A percentile compares a stretch with the other conserved stretches of the same genome.
These are phyloP conservation scores for Galeopsis tetrahit DNA, from an alignment of 257 asterid species.

Conservation along the genomic window DNA sequence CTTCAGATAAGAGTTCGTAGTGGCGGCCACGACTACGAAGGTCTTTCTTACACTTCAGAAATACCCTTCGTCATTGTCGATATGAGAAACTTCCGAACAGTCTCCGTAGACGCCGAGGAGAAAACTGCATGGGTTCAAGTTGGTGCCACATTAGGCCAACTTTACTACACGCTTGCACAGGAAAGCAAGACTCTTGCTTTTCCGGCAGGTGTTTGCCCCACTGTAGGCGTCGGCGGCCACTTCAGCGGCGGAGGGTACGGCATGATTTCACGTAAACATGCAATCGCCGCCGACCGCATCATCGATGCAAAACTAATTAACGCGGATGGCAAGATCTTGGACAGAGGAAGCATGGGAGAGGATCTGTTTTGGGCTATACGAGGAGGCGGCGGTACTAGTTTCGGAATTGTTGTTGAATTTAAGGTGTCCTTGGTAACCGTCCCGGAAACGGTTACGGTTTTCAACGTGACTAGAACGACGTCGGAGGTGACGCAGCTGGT, in stretches of 20 bases:
- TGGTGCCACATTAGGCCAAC: constrained; percentile 38
- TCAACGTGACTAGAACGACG: constrained; percentile 32
- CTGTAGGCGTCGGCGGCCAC: constrained; percentile 47
- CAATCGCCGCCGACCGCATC: constrained; percentile 38
- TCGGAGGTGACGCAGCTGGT: constrained; percentile 33
- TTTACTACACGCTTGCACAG: constrained; percentile 36
- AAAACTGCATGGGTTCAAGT: constrained; percentile 43
- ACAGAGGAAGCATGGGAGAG: constrained; percentile 40
- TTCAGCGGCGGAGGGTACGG: constrained; percentile 51
- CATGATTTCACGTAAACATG: constrained; percentile 39
- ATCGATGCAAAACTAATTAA: constrained; percentile 38
- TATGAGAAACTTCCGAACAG: constrained; percentile 37
- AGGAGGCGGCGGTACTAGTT: constrained; percentile 43
- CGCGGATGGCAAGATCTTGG: constrained; percentile 33
- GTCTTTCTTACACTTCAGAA: constrained; percentile 37
- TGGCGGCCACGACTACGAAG: constrained; percentile 52
- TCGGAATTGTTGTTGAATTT: constrained; percentile 38
- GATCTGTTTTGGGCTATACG: constrained; percentile 35
- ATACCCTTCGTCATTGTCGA: constrained; percentile 39
- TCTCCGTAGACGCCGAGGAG: neutral
- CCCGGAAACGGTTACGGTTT: constrained; percentile 39
- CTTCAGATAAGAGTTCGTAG: constrained; percentile 36
- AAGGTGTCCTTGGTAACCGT: constrained; percentile 29
- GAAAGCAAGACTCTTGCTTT: constrained; percentile 40
- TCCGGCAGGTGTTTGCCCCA: constrained; percentile 36